A percentile compares a stretch with the other conserved stretches of the same genome.
phyloP scores from a whole-genome alignment of 306 rosid species.

The Canavalia gladiata region DNA sequence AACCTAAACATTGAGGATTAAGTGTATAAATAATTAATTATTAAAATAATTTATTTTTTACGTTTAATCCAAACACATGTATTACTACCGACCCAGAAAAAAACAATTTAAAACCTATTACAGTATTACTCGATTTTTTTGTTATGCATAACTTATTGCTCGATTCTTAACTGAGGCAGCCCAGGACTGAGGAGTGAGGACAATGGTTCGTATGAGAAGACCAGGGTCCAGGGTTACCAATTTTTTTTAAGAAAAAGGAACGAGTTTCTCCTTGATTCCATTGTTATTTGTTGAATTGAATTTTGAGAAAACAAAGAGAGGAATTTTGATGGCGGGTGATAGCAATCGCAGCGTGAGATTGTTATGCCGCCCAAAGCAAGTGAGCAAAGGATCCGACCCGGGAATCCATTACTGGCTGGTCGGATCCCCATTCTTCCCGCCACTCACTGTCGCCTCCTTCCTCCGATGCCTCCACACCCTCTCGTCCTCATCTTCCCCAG shows the following conservation, averaged over 20 bases:
- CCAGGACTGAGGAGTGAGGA: too few species aligned
- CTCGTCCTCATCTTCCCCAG: slow-evolving; percentile 58
- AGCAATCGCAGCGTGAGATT: slow-evolving; percentile 56
- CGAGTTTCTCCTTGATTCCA: not conserved
- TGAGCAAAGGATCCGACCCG: slow-evolving; percentile 56
- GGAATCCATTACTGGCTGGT: slow-evolving; percentile 76
- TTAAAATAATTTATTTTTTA: too few species aligned
- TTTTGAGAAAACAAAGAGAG: not conserved
- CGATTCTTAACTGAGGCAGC: too few species aligned
- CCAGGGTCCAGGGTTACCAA: too few species aligned
- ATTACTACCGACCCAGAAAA: too few species aligned
- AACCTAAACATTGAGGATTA: too few species aligned
- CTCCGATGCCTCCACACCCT: slow-evolving; percentile 65
- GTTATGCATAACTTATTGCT: too few species aligned
- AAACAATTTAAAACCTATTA: too few species aligned
- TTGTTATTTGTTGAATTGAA: not conserved
- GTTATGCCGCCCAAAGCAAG: slow-evolving; percentile 63
- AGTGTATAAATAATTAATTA: too few species aligned
- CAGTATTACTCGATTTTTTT: too few species aligned
- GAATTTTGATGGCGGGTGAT: slow-evolving; percentile 36
- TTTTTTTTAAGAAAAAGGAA: not conserved
- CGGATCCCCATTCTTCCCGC: slow-evolving; percentile 91
- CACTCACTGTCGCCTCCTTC: slow-evolving; percentile 75
- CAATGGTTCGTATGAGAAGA: too few species aligned
- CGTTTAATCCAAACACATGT: too few species aligned